These are phyloP conservation scores for Trichoderma hamatum DNA, from an alignment of 2,329 filamentous ascomycete species.

Conservation along the genomic window DNA sequence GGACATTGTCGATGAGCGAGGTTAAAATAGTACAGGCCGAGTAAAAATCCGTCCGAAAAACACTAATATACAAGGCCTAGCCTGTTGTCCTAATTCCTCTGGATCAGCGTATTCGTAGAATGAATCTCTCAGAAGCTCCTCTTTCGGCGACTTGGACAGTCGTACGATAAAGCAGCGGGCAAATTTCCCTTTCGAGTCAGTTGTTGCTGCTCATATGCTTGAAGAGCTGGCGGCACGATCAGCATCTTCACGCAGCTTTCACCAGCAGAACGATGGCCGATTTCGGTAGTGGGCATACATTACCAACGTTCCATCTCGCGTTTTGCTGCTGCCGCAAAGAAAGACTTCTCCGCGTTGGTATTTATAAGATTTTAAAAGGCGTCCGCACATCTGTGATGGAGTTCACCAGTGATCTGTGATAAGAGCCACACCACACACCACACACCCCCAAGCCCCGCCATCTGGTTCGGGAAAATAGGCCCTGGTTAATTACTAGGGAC, in stretches of 20 bases:
- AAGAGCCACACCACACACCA: constrained; percentile 9
- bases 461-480: constrained; percentile 27
- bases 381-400: constrained; percentile 33
- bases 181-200: constrained; percentile 6
- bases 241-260: background rate
- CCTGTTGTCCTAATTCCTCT: background rate
- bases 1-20: background rate
- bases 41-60: background rate
- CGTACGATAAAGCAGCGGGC: background rate
- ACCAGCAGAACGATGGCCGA: background rate
- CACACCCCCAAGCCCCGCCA: constrained; percentile 19
- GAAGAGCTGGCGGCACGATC: background rate
- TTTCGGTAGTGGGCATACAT: constrained; percentile 16
- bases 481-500: constrained; percentile 12
- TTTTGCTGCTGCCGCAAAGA: constrained; percentile 3
- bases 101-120: background rate
- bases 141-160: background rate
- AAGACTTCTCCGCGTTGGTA: constrained; percentile 33
- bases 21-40: constrained; percentile 1
- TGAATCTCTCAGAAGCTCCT: background rate
- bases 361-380: constrained; percentile 35
- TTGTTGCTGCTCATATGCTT: background rate
- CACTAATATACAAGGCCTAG: background rate
- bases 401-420: constrained; percentile 25
- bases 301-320: constrained; percentile 10